Evolutionary conservation across 768 basidiomycete genomes (phyloP).

Genomic region (Xerocomellus amylosporus): DNA sequence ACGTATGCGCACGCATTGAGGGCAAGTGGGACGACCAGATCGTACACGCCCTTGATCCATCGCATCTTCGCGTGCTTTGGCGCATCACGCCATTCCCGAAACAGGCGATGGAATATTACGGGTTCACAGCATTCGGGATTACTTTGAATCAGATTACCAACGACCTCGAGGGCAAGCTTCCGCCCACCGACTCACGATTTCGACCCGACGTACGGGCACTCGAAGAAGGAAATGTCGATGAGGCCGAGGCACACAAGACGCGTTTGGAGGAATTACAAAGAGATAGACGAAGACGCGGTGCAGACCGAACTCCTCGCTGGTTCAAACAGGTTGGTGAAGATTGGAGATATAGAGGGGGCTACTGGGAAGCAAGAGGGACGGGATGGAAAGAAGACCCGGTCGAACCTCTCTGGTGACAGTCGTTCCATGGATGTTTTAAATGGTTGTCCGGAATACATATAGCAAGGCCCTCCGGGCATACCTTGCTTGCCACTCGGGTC

Average conservation of each 20-base stretch:
- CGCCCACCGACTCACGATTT: constrained; percentile 78
- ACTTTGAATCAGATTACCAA: constrained; percentile 77
- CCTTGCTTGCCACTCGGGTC: too few species aligned
- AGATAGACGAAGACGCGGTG: constrained; percentile 59
- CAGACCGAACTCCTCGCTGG: constrained; percentile 67
- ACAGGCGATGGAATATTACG: constrained; percentile 69
- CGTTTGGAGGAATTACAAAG: constrained; percentile 76
- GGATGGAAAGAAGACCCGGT: constrained; percentile 57
- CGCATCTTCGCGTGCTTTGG: constrained; percentile 76
- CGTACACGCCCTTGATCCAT: constrained; percentile 62
- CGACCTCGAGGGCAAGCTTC: constrained; percentile 60
- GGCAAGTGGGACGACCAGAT: constrained; percentile 89
- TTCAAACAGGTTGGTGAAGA: constrained; percentile 68
- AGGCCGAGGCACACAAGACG: constrained; percentile 70
- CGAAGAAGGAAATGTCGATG: constrained; percentile 70
- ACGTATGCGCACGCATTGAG: constrained; percentile 62
- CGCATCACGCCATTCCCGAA: constrained; percentile 70
- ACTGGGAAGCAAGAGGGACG: constrained; percentile 72
- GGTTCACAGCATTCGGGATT: constrained; percentile 77
- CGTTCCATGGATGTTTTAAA: neutral
- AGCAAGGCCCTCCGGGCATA: too few species aligned
- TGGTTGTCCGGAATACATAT: too few species aligned
- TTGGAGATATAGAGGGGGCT: constrained; percentile 76
- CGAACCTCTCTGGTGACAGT: constrained; percentile 57
- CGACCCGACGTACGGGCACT: constrained; percentile 81